Evolutionary conservation across 345 rosid genomes (phyloP).

Genomic region (Syzygium oleosum): DNA sequence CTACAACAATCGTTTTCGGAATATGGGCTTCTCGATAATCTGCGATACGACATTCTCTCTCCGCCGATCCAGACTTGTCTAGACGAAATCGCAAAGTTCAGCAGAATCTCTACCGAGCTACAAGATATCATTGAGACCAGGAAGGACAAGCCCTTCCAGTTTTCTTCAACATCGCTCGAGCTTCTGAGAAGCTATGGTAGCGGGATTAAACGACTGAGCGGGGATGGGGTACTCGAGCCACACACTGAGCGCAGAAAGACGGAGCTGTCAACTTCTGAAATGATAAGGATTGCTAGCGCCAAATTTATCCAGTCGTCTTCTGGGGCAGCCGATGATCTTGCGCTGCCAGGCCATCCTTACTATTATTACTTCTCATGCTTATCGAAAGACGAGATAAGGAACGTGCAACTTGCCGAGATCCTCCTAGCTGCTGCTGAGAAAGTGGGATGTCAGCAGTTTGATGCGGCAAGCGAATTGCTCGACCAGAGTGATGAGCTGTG

Average conservation of each 20-base stretch:
- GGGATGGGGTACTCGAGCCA: conserved; percentile 7
- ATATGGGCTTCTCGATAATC: conserved; percentile 12
- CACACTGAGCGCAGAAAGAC: background rate
- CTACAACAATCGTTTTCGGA: conserved; percentile 1
- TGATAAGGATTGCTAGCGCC: conserved; percentile 18
- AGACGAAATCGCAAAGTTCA: conserved; percentile 15
- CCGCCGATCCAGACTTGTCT: conserved; percentile 14
- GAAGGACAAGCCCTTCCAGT: background rate
- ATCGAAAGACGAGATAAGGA: conserved; percentile 9
- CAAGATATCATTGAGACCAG: background rate
- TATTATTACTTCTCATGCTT: background rate
- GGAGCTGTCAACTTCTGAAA: conserved; percentile 11
- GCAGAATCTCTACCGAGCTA: background rate
- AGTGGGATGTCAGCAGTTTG: conserved; percentile 11
- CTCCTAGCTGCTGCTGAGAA: conserved; percentile 24
- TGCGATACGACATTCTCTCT: conserved; percentile 2
- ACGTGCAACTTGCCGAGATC: conserved; percentile 17
- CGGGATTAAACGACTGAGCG: conserved; percentile 4
- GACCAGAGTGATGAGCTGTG: conserved; percentile 8
- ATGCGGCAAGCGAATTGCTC: conserved; percentile 8
- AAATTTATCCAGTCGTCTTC: conserved; percentile 12
- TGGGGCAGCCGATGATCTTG: background rate
- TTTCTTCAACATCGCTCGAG: conserved; percentile 21
- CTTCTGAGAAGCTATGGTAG: conserved; percentile 17
- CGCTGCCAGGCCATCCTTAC: background rate